phyloP scores from a whole-genome alignment of 345 rosid species.

The Boechera divaricarpa region DNA sequence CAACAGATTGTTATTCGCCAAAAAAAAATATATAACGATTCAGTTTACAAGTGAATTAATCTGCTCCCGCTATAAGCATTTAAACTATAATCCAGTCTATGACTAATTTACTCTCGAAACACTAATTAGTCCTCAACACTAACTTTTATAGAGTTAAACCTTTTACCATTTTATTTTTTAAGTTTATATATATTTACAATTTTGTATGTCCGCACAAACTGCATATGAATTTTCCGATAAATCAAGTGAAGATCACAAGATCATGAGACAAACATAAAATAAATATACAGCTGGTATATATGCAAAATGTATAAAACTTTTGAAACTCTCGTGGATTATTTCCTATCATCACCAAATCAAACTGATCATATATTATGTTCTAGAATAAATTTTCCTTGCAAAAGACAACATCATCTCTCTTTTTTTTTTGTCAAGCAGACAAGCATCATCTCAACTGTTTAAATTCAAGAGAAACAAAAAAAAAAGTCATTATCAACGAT shows the following conservation, averaged over 20 bases:
- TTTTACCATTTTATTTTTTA: too few relatives aligned
- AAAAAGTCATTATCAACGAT: conserved; percentile 15
- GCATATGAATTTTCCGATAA: not conserved
- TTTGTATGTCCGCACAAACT: not conserved
- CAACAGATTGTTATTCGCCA: not conserved
- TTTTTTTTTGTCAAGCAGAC: not conserved
- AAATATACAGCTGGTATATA: not conserved
- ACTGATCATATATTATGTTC: conserved; percentile 12
- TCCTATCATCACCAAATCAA: conserved; percentile 26
- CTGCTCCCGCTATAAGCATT: too few relatives aligned
- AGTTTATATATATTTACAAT: not conserved
- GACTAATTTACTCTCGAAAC: not conserved
- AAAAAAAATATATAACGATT: not conserved
- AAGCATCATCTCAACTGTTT: conserved; percentile 2
- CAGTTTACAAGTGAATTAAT: too few relatives aligned
- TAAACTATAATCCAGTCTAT: not conserved
- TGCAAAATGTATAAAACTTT: not conserved
- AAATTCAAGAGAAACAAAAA: conserved; percentile 17
- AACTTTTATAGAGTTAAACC: too few relatives aligned
- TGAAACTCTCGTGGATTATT: not conserved
- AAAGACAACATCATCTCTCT: conserved; percentile 28
- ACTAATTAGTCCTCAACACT: not conserved
- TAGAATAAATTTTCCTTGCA: conserved; percentile 31
- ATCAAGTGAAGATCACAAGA: not conserved
- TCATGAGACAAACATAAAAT: not conserved